Evolutionary conservation across 352 stramenopile species (phyloP).

Genomic region (Thraustochytrium striatum): DNA sequence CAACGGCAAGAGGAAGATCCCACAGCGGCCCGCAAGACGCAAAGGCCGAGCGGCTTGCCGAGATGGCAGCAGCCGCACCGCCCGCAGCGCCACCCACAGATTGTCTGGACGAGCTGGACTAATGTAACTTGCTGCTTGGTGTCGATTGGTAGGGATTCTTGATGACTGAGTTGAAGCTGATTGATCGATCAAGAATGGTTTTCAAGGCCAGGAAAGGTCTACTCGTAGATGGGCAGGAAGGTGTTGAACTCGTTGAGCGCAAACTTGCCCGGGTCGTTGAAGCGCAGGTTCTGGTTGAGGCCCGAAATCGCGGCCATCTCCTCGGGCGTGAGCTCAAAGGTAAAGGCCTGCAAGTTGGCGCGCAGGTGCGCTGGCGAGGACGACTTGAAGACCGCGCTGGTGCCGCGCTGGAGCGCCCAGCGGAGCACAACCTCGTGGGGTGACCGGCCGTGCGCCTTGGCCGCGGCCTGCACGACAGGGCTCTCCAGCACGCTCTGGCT

Average conservation of each 20-base stretch:
- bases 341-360: slow-evolving; percentile 63
- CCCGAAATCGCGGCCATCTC: slow-evolving; percentile 63
- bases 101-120: too few species aligned
- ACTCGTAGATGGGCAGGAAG: slow-evolving; percentile 69
- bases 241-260: slow-evolving; percentile 63
- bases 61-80: too few species aligned
- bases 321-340: slow-evolving; percentile 62
- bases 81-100: too few species aligned
- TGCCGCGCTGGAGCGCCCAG: slow-evolving; percentile 64
- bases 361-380: slow-evolving; percentile 56
- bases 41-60: too few species aligned
- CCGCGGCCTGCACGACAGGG: slow-evolving; percentile 56
- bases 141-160: too few species aligned
- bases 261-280: slow-evolving; percentile 70
- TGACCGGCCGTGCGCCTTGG: slow-evolving; percentile 55
- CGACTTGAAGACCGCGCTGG: slow-evolving; percentile 64
- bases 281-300: slow-evolving; percentile 67
- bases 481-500: slow-evolving; percentile 52
- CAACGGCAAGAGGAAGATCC: too few species aligned
- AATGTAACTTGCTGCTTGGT: too few species aligned
- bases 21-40: too few species aligned
- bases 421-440: slow-evolving; percentile 65
- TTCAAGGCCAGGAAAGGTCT: too few species aligned
- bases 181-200: too few species aligned
- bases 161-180: too few species aligned